Percentiles rank a stretch among this genome's conserved stretches.
phyloP scores from a whole-genome alignment of 2,329 filamentous ascomycete species.

The Fusarium verticillioides region DNA sequence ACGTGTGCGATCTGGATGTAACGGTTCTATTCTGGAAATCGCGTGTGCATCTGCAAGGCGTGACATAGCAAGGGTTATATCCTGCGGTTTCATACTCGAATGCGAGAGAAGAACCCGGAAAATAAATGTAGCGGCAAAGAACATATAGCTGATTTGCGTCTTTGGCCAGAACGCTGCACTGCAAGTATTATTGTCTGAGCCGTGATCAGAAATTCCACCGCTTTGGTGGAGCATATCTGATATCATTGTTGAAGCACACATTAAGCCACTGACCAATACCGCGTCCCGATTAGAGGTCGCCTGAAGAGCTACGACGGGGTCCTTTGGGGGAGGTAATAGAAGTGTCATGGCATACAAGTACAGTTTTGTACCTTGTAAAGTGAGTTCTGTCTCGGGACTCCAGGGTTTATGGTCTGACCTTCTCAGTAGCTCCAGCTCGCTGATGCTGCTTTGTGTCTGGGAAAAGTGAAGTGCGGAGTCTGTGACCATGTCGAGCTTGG shows the following conservation, averaged over 20 bases:
- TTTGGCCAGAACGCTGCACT: not conserved
- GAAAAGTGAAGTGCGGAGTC: not conserved
- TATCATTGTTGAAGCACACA: not conserved
- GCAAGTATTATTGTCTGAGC: rapidly evolving
- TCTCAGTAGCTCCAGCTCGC: not conserved
- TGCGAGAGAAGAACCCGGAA: not conserved
- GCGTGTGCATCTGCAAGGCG: not conserved
- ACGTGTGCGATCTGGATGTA: not conserved
- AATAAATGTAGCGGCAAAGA: not conserved
- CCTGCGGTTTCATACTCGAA: not conserved
- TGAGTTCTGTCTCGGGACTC: not conserved
- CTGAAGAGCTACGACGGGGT: not conserved
- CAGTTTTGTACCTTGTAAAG: not conserved
- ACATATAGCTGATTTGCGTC: not conserved
- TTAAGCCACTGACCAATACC: not conserved
- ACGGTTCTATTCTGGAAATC: not conserved
- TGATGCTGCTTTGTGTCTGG: not conserved
- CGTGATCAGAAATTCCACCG: no score
- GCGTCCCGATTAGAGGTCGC: not conserved
- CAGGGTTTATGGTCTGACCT: not conserved
- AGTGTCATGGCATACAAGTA: not conserved
- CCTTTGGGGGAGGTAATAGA: not conserved
- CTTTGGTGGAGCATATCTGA: not conserved
- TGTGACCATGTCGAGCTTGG: not conserved
- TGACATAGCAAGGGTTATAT: not conserved